Evolutionary conservation across 768 basidiomycete species (phyloP).

Genomic region (Rubroboletus pulcherrimus): DNA sequence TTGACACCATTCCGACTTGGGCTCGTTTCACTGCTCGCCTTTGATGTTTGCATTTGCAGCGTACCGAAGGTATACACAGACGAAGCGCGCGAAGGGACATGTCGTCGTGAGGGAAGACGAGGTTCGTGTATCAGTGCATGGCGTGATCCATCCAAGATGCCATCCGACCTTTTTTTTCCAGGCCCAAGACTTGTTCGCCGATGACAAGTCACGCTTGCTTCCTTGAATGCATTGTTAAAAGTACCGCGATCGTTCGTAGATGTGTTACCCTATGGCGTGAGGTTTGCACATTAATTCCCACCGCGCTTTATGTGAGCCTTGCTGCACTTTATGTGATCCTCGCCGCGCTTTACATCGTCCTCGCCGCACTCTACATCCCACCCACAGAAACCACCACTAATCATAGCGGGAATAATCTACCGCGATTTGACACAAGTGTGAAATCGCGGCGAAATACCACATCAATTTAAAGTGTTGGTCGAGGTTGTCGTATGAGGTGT

Average conservation of each 20-base stretch:
- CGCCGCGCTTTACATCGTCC: too few relatives aligned
- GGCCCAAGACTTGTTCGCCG: slow-evolving; percentile 5
- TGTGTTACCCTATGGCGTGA: too few relatives aligned
- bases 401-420: too few relatives aligned
- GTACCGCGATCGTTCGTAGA: not conserved
- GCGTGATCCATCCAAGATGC: not conserved
- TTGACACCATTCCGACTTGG: not conserved
- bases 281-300: too few relatives aligned
- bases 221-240: slow-evolving; percentile 12
- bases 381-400: too few relatives aligned
- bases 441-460: too few relatives aligned
- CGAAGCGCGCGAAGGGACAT: slow-evolving; percentile 7
- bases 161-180: not conserved
- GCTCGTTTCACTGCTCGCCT: slow-evolving; percentile 9
- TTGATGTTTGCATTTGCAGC: slow-evolving; percentile 14
- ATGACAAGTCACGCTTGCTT: slow-evolving; percentile 25
- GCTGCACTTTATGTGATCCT: too few relatives aligned
- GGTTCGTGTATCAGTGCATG: slow-evolving; percentile 12
- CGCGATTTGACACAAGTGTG: too few relatives aligned
- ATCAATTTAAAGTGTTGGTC: too few relatives aligned
- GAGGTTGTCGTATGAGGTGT: too few relatives aligned
- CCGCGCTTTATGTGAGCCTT: too few relatives aligned
- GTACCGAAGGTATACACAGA: slow-evolving; percentile 11
- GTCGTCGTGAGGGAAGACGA: slow-evolving; percentile 2
- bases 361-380: too few relatives aligned